Conservation (phyloP, 2,329 filamentous ascomycete species). For the Colletotrichum chrysophilum region DNA sequence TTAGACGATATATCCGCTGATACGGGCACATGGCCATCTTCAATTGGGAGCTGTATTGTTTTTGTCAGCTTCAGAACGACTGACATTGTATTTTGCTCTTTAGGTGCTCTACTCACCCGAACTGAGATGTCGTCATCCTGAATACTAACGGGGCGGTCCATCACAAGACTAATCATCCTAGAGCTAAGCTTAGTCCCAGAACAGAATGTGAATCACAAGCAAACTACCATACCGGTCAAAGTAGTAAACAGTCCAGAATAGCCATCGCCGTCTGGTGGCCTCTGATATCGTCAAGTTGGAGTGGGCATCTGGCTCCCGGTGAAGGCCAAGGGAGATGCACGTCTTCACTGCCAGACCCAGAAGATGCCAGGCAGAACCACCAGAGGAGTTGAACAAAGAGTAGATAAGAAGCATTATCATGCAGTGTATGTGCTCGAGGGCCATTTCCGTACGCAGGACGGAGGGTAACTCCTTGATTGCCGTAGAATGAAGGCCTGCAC, state of each 20-base stretch:
- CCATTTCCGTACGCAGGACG: background rate
- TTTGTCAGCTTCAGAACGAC: background rate
- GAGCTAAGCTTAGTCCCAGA: background rate
- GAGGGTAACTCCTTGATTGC: background rate
- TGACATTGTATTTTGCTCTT: background rate
- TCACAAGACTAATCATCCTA: background rate
- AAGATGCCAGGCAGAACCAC: conserved; percentile 11
- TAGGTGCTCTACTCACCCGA: background rate
- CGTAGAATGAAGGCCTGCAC: background rate
- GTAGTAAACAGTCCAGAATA: conserved; percentile 15
- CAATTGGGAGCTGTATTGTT: background rate
- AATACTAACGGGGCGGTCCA: conserved; percentile 14
- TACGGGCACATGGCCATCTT: background rate
- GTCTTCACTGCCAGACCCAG: background rate
- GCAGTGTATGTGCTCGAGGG: background rate
- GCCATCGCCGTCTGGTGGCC: background rate
- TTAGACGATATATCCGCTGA: background rate
- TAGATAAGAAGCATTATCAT: conserved; percentile 5
- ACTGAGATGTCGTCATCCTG: conserved; percentile 14
- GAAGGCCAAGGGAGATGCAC: background rate
- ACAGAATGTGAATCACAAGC: background rate
- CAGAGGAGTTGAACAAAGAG: conserved; percentile 2
- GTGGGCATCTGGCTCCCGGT: background rate
- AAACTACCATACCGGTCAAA: background rate
- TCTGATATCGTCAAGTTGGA: background rate